A percentile compares a stretch with the other conserved stretches of the same genome.
Conservation (phyloP, 345 rosid genomes). For the Psidium friedrichsthalianum region DNA sequence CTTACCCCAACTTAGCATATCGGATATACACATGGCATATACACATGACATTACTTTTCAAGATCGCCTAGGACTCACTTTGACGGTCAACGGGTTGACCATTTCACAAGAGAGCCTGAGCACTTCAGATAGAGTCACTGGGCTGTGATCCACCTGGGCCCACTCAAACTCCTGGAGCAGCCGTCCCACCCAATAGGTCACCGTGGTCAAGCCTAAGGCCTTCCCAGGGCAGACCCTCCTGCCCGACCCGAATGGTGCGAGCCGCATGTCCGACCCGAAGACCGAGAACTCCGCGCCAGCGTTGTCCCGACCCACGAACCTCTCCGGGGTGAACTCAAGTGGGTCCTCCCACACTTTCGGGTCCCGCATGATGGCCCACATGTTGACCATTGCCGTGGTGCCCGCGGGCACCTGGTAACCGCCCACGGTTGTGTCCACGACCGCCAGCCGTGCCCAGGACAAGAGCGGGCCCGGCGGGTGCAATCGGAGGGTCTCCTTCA, state of each 20-base stretch:
- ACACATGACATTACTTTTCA: background rate
- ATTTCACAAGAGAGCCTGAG: slow-evolving; percentile 41
- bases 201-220: slow-evolving; percentile 34
- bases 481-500: slow-evolving; percentile 40
- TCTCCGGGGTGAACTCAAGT: slow-evolving; percentile 22
- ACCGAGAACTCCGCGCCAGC: slow-evolving; percentile 20
- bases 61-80: slow-evolving; percentile 16
- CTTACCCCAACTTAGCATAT: too few species aligned
- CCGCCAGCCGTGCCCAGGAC: slow-evolving; percentile 48
- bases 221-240: slow-evolving; percentile 45
- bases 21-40: too few species aligned
- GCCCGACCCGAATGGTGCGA: slow-evolving; percentile 56
- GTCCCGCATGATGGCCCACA: slow-evolving; percentile 57
- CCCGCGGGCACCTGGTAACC: slow-evolving; percentile 31
- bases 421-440: slow-evolving; percentile 23
- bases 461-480: slow-evolving; percentile 60
- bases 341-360: slow-evolving; percentile 35
- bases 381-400: slow-evolving; percentile 48
- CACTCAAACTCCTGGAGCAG: slow-evolving; percentile 40
- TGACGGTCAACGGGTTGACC: slow-evolving; percentile 30
- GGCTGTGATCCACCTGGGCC: slow-evolving; percentile 8
- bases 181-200: slow-evolving; percentile 25
- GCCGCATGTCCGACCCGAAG: slow-evolving; percentile 30
- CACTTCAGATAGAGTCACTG: slow-evolving; percentile 33
- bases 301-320: slow-evolving; percentile 12